Conservation (phyloP, 805 yeast species). For the Myxozyma lipomycoides region DNA sequence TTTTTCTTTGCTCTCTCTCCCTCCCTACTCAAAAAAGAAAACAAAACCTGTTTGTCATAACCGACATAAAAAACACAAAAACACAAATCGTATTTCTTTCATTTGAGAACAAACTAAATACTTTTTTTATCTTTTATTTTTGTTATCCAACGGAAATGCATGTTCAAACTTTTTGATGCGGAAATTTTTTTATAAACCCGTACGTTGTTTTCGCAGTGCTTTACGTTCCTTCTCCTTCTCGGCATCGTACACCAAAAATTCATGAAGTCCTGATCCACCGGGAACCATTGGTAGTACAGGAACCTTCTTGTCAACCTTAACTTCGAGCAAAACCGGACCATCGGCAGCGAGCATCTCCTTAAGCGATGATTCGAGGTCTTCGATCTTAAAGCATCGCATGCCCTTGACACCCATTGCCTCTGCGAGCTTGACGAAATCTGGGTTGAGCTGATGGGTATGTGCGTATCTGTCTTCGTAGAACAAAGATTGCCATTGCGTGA, state of each 20-base stretch:
- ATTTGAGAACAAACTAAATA: neutral
- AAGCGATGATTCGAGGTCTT: constrained; percentile 55
- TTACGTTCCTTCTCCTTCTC: constrained; percentile 60
- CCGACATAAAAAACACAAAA: too few species aligned
- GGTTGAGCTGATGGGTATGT: constrained; percentile 96
- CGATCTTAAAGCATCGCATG: constrained; percentile 65
- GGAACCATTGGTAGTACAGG: constrained; percentile 99
- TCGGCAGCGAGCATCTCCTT: constrained; percentile 67
- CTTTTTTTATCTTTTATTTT: neutral
- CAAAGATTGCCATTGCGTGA: constrained; percentile 97
- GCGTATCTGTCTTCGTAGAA: constrained; percentile 96
- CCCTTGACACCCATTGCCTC: constrained; percentile 92
- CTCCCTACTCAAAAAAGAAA: too few species aligned
- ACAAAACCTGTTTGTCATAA: too few species aligned
- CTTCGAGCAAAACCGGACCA: constrained; percentile 90
- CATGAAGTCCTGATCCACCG: constrained; percentile 90
- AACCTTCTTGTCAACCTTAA: constrained; percentile 79
- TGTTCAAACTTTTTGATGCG: neutral
- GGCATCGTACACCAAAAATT: constrained; percentile 82
- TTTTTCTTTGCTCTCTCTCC: too few species aligned
- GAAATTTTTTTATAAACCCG: constrained; percentile 7
- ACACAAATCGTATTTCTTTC: too few species aligned
- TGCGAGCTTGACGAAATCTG: constrained; percentile 87
- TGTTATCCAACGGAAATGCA: neutral
- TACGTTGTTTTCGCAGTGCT: constrained; percentile 18